A percentile compares a stretch with the other conserved stretches of the same genome.
Evolutionary conservation across 2,329 filamentous ascomycete genomes (phyloP).

Genomic region (Daldinia sp.): DNA sequence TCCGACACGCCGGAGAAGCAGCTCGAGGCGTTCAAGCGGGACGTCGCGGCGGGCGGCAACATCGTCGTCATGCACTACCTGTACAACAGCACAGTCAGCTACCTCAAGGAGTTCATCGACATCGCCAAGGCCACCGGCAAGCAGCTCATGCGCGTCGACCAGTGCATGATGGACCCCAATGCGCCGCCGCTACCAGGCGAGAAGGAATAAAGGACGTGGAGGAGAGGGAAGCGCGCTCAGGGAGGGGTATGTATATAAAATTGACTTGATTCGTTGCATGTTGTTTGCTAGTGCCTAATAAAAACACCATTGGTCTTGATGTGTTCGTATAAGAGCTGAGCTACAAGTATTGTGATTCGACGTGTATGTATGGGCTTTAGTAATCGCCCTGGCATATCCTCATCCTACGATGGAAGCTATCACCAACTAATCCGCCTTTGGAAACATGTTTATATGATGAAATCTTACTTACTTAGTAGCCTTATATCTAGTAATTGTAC

Average conservation of each 20-base stretch:
- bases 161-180: constrained; percentile 73
- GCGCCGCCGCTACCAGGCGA: constrained; percentile 58
- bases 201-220: constrained; percentile 5
- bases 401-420: background rate
- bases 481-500: background rate
- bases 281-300: constrained; percentile 14
- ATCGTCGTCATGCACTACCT: constrained; percentile 78
- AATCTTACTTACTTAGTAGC: background rate
- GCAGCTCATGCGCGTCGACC: constrained; percentile 74
- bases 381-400: constrained; percentile 32
- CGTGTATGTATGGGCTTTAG: constrained; percentile 13
- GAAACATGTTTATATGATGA: background rate
- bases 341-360: background rate
- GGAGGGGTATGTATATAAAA: constrained; percentile 12
- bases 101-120: constrained; percentile 73
- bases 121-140: constrained; percentile 73
- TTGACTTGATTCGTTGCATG: constrained; percentile 7
- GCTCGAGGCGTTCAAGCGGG: constrained; percentile 72
- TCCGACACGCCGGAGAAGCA: constrained; percentile 73
- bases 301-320: constrained; percentile 4
- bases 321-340: background rate
- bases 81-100: constrained; percentile 72
- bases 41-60: constrained; percentile 71
- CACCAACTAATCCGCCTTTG: background rate
- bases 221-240: background rate